phyloP scores from a whole-genome alignment of 768 basidiomycete genomes.

The Aureoboletus auriporus region DNA sequence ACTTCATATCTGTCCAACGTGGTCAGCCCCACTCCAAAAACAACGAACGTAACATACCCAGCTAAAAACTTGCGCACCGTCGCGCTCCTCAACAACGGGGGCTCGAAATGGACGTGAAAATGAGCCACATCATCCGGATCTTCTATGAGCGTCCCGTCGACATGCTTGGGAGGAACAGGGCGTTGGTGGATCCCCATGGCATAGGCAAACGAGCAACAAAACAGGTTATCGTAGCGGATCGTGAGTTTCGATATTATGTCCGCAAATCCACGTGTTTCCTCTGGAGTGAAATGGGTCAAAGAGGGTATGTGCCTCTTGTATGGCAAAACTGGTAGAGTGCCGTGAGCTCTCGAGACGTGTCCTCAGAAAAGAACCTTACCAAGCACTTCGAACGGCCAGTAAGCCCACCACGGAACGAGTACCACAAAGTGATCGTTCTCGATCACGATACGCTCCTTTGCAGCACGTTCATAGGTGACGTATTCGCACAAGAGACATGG shows the following conservation, averaged over 20 bases:
- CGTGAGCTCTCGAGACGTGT: conserved; percentile 1
- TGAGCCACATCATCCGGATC: conserved; percentile 62
- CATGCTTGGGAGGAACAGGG: conserved; percentile 45
- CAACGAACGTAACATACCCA: conserved; percentile 49
- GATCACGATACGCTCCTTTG: conserved; percentile 60
- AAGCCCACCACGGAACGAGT: conserved; percentile 93
- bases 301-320: conserved; percentile 77
- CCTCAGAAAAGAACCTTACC: conserved; percentile 33
- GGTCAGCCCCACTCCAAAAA: conserved; percentile 1
- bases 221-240: conserved; percentile 73
- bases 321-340: conserved; percentile 54
- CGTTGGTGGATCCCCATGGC: conserved; percentile 94
- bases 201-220: conserved; percentile 86
- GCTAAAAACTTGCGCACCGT: conserved; percentile 87
- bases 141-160: conserved; percentile 24
- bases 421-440: conserved; percentile 77
- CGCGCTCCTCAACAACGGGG: conserved; percentile 79
- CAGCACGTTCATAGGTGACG: conserved; percentile 57
- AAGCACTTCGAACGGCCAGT: conserved; percentile 88
- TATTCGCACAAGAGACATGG: conserved; percentile 82
- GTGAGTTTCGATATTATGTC: conserved; percentile 62
- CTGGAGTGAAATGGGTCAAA: conserved; percentile 51
- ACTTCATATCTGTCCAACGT: conserved; percentile 65
- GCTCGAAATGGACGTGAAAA: conserved; percentile 83
- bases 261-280: conserved; percentile 64